phyloP scores from a whole-genome alignment of 371 early-diverging fungal species.

The Mortierella sp. region DNA sequence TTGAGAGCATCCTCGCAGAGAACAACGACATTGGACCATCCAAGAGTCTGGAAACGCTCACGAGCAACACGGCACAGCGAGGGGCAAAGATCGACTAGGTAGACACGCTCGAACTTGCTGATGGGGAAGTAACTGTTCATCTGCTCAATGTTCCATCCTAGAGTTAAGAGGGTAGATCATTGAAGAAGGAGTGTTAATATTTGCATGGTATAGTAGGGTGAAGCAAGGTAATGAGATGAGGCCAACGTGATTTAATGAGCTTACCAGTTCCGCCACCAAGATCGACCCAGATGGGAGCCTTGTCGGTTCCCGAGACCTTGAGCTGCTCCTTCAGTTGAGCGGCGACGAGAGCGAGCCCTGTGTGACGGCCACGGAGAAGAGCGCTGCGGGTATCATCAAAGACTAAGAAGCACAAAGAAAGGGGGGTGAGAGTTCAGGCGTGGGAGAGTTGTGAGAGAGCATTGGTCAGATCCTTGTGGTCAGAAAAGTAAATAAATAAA shows the following conservation, averaged over 20 bases:
- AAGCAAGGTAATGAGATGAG: neutral
- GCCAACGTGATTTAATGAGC: neutral
- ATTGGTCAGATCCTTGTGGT: neutral
- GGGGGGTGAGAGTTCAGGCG: constrained; percentile 7
- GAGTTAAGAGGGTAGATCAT: neutral
- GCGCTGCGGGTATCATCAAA: constrained; percentile 73
- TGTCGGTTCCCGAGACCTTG: constrained; percentile 44
- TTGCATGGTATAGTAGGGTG: neutral
- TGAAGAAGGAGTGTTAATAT: neutral
- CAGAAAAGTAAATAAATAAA: neutral
- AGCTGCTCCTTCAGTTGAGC: constrained; percentile 77
- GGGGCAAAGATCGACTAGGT: constrained; percentile 88
- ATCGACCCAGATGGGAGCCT: constrained; percentile 81
- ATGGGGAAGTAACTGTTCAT: constrained; percentile 85
- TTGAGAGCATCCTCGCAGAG: constrained; percentile 84
- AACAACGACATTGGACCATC: constrained; percentile 87
- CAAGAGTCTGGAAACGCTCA: constrained; percentile 77
- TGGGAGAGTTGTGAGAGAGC: constrained; percentile 20
- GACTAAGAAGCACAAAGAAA: constrained; percentile 47
- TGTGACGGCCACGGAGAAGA: constrained; percentile 83
- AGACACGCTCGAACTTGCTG: constrained; percentile 80
- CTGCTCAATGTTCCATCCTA: constrained; percentile 87
- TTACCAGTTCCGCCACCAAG: constrained; percentile 87
- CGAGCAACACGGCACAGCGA: constrained; percentile 86
- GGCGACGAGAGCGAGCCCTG: constrained; percentile 85